Base-by-base conservation (phyloP, 495 filamentous ascomycete genomes). In the Aspergillus indologenus region DNA sequence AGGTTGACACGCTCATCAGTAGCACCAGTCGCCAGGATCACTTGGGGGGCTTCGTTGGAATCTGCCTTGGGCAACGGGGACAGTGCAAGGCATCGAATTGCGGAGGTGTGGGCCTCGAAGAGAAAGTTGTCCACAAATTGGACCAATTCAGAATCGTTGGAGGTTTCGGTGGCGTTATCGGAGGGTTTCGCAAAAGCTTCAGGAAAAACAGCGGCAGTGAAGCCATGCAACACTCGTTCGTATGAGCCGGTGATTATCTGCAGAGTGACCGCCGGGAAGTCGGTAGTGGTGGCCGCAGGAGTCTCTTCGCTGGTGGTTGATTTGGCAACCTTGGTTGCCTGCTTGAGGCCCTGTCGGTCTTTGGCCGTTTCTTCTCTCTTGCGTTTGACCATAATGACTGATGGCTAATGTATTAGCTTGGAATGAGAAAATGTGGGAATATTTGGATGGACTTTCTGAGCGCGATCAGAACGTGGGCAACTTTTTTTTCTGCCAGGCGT, bases 161-260 rank as follows among this genome's bases (percentile, higher is more conserved):
- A 8, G 54, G 64, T 17, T 7, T 66, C 54, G 40, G 69, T 54
- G 23, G 22, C 12, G 19, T 65, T 40, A 53, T 67, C 59, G 15
- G 66, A 54, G 26, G 34, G 12, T 2, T 14, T 40, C 22, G 64
- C 42, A 18, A 74, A 61, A 17, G 61, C 54, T 24, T 71, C 61
- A 54, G 74, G 58, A 2, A 80, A 78, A 53, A 96, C 77, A 0
- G 84, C 83, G 6, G 88, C 92, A 1, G 90, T 90, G 68, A 98
- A 81, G 61, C 95, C 95, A 73, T 99, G 94, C 45, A 99, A 81
- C 45, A 93, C 85, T 56, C 91, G 85, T 67, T 99, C 94, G 75
- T 99, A 99, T 58, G 92, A 96, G 18, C 94, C 94, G 20, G 91
- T 89, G 51, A 97, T 80, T 56, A 99, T 87, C 69, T 98, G 94